Evolutionary conservation across 2,329 filamentous ascomycete genomes (phyloP).

Genomic region (Trichoderma koningii): DNA sequence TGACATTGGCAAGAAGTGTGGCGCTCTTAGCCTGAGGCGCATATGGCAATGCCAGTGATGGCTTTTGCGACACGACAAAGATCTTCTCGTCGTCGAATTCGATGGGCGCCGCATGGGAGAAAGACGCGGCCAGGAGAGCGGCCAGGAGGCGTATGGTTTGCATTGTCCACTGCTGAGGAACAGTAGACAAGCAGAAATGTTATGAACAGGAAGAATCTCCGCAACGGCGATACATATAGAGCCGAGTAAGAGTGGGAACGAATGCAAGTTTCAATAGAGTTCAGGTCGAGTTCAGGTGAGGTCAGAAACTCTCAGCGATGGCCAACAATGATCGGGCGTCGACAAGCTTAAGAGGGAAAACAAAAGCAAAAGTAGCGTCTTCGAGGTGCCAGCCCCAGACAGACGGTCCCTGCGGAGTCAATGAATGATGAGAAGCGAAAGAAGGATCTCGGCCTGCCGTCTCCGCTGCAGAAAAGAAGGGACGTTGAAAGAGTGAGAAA

Average conservation of each 20-base stretch:
- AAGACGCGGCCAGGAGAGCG: slow-evolving; percentile 3
- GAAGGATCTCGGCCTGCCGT: slow-evolving; percentile 4
- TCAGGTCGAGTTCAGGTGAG: background rate
- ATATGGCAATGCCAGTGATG: slow-evolving; percentile 10
- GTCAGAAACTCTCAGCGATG: background rate
- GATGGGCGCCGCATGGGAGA: background rate
- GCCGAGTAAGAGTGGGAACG: background rate
- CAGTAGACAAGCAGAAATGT: background rate
- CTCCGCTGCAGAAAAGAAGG: slow-evolving; percentile 51
- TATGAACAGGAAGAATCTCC: too few species aligned
- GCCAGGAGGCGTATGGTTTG: background rate
- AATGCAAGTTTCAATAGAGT: background rate
- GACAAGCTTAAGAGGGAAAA: background rate
- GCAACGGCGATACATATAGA: too few species aligned
- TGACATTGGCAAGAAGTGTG: slow-evolving; percentile 27
- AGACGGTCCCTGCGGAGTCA: slow-evolving; percentile 1
- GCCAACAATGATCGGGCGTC: background rate
- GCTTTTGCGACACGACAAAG: slow-evolving; percentile 11
- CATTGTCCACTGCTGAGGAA: background rate
- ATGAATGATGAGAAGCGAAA: background rate
- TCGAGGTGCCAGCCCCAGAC: slow-evolving; percentile 16
- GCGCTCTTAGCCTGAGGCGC: slow-evolving; percentile 24
- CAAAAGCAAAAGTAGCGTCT: slow-evolving; percentile 5
- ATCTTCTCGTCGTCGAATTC: background rate
- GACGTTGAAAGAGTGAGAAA: background rate